These are phyloP conservation scores for Manihot esculenta DNA, from an alignment of 441 rosid species.

Conservation along the genomic window DNA sequence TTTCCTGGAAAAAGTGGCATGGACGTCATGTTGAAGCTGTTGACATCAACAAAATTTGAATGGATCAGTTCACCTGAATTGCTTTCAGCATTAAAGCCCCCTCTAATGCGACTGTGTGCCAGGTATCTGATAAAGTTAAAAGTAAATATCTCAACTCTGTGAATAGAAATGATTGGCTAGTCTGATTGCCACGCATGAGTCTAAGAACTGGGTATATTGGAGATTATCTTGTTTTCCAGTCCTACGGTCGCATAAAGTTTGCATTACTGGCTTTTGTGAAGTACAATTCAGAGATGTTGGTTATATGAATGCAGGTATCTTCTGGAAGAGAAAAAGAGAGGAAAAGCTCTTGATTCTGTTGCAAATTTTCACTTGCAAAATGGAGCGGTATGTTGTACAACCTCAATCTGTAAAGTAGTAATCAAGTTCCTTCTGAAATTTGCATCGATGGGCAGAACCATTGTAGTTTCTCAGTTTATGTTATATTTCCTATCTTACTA, in stretches of 20 bases:
- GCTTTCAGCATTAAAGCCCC: slow-evolving; percentile 56
- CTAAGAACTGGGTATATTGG: background rate
- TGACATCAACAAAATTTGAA: slow-evolving; percentile 44
- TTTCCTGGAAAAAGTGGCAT: slow-evolving; percentile 58
- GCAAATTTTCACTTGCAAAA: slow-evolving; percentile 99
- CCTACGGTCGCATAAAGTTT: background rate
- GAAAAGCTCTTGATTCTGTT: slow-evolving; percentile 93
- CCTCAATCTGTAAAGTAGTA: slow-evolving; percentile 12
- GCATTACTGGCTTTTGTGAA: slow-evolving; percentile 3
- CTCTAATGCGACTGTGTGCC: slow-evolving; percentile 77
- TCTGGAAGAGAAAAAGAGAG: slow-evolving; percentile 91
- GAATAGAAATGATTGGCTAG: background rate
- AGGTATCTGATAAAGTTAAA: slow-evolving; percentile 43
- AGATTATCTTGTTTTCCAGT: background rate
- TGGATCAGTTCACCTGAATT: slow-evolving; percentile 57
- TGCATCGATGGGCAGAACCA: background rate
- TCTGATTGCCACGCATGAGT: background rate
- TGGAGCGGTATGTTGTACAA: slow-evolving; percentile 67
- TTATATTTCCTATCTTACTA: slow-evolving; percentile 4
- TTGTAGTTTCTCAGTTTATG: background rate
- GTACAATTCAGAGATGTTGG: slow-evolving; percentile 11
- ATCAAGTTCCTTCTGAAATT: background rate
- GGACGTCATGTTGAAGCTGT: slow-evolving; percentile 64
- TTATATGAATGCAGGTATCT: slow-evolving; percentile 60
- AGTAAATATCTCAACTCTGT: background rate